Conservation (phyloP, 1,284 basidiomycete genomes). For the Leccinum fallax region DNA sequence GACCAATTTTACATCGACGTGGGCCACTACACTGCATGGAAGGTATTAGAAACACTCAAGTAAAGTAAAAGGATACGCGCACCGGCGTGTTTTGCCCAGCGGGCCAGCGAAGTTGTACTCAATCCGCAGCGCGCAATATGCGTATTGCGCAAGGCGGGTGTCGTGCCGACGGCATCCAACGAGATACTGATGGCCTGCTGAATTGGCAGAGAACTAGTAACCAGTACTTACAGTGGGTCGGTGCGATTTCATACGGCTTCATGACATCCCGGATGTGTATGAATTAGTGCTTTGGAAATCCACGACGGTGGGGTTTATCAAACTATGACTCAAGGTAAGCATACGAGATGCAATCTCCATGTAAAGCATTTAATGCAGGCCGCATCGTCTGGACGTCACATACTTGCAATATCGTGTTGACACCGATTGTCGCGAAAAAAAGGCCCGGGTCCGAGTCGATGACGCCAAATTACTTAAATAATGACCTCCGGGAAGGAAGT, state of each 20-base stretch:
- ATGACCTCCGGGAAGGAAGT: too few species aligned
- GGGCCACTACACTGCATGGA: constrained; percentile 74
- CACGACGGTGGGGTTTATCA: too few species aligned
- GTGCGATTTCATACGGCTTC: too few species aligned
- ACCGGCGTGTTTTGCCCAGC: constrained; percentile 71
- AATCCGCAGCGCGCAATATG: constrained; percentile 94
- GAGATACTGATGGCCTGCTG: constrained; percentile 66
- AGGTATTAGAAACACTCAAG: neutral
- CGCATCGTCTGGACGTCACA: too few species aligned
- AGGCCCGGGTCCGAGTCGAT: too few species aligned
- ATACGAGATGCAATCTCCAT: neutral
- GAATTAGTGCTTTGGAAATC: too few species aligned
- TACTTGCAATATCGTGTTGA: too few species aligned
- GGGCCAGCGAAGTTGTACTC: constrained; percentile 54
- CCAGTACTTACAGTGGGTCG: too few species aligned
- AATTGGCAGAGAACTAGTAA: constrained; percentile 26
- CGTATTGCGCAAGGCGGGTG: constrained; percentile 93
- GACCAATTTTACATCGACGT: constrained; percentile 71
- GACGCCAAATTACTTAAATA: too few species aligned
- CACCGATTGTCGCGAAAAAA: too few species aligned
- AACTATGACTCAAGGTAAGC: constrained; percentile 37
- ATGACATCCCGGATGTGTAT: too few species aligned
- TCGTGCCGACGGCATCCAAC: constrained; percentile 75
- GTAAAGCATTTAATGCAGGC: too few species aligned
- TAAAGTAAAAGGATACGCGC: constrained; percentile 16